phyloP scores from a whole-genome alignment of 495 filamentous ascomycete species.

The Tetracladium setigerum region DNA sequence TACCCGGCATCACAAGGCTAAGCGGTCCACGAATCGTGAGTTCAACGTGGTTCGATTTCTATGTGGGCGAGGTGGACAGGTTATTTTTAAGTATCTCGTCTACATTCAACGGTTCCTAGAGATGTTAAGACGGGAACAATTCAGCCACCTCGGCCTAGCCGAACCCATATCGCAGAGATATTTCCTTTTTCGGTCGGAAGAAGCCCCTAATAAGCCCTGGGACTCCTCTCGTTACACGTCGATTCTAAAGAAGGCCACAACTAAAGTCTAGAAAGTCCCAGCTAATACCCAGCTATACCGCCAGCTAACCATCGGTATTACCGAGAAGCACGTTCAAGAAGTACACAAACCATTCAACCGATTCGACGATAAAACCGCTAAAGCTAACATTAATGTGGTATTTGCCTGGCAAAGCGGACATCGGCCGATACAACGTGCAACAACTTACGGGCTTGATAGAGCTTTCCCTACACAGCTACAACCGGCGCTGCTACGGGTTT shows the following conservation, averaged over 20 bases:
- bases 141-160: not conserved
- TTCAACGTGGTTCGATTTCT: constrained; percentile 6
- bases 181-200: not conserved
- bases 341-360: constrained; percentile 4
- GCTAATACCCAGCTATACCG: not conserved
- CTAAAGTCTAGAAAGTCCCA: not conserved
- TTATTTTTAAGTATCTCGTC: constrained; percentile 3
- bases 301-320: constrained; percentile 4
- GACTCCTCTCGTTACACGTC: not conserved
- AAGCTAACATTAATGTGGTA: constrained; percentile 1
- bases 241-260: not conserved
- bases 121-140: constrained; percentile 2
- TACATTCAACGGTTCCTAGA: constrained; percentile 6
- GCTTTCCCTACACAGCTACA: constrained; percentile 3
- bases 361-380: constrained; percentile 1
- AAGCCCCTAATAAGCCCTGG: not conserved
- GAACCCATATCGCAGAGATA: not conserved
- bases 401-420: constrained; percentile 1
- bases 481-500: constrained; percentile 2
- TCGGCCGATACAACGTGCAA: not conserved
- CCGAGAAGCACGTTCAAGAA: constrained; percentile 3
- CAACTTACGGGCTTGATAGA: constrained; percentile 2
- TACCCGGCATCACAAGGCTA: constrained; percentile 4
- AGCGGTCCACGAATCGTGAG: constrained; percentile 6
- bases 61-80: not conserved